Evolutionary conservation across 2,329 filamentous ascomycete species (phyloP).

Genomic region (Tricladium varicosporioides): DNA sequence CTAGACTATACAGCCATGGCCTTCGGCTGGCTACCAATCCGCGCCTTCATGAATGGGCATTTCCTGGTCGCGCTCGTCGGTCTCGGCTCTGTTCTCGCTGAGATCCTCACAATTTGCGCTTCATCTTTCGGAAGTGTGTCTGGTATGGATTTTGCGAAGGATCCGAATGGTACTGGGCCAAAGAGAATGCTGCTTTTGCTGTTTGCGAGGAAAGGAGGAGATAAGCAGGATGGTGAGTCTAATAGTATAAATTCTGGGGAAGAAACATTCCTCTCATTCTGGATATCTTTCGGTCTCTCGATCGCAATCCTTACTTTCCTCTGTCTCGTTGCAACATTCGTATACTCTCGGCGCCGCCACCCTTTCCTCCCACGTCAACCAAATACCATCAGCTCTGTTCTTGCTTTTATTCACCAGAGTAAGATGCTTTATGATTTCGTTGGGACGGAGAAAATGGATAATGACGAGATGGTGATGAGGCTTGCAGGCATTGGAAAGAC

Average conservation of each 20-base stretch:
- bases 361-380: slow-evolving; percentile 76
- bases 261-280: slow-evolving; percentile 64
- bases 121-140: slow-evolving; percentile 64
- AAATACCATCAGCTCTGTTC: slow-evolving; percentile 72
- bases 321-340: slow-evolving; percentile 54
- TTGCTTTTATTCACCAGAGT: slow-evolving; percentile 77
- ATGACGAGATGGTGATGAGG: slow-evolving; percentile 57
- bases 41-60: slow-evolving; percentile 62
- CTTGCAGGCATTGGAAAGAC: slow-evolving; percentile 61
- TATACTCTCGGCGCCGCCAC: slow-evolving; percentile 61
- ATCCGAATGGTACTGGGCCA: slow-evolving; percentile 12
- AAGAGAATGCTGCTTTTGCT: background rate
- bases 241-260: slow-evolving; percentile 48
- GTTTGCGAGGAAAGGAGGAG: background rate
- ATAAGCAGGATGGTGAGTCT: background rate
- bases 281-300: slow-evolving; percentile 60
- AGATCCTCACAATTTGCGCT: slow-evolving; percentile 69
- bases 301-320: slow-evolving; percentile 60
- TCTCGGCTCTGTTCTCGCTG: slow-evolving; percentile 68
- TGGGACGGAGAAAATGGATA: slow-evolving; percentile 56
- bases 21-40: slow-evolving; percentile 62
- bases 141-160: slow-evolving; percentile 54
- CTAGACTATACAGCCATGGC: slow-evolving; percentile 73
- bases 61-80: slow-evolving; percentile 66
- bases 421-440: slow-evolving; percentile 79